phyloP scores from a whole-genome alignment of 352 stramenopile genomes.

The Globisporangium recalcitrans region DNA sequence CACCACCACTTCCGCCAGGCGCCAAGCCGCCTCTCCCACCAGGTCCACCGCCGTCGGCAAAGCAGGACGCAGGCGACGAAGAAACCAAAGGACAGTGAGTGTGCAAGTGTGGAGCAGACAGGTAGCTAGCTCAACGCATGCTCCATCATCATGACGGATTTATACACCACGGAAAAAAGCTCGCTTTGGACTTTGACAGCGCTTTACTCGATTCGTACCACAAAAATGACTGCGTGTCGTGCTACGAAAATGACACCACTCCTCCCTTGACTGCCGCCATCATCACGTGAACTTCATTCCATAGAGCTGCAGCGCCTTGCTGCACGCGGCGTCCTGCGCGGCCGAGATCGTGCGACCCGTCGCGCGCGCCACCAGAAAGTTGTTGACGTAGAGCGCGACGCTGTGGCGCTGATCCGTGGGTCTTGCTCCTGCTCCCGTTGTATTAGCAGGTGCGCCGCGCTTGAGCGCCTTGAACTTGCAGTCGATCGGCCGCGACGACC shows the following conservation, averaged over 20 bases:
- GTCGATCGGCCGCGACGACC: slow-evolving; percentile 23
- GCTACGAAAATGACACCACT: not conserved
- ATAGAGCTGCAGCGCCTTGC: slow-evolving; percentile 56
- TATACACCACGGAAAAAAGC: not conserved
- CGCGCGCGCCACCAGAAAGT: slow-evolving; percentile 49
- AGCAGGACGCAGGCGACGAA: slow-evolving; percentile 23
- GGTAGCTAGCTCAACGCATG: not conserved
- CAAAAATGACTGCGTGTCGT: not conserved
- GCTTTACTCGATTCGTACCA: not conserved
- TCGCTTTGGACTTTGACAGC: not conserved
- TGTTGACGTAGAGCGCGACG: slow-evolving; percentile 67
- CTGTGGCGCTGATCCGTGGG: slow-evolving; percentile 32
- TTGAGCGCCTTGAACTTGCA: slow-evolving; percentile 54
- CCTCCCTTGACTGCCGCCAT: slow-evolving; percentile 6
- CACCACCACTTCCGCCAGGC: slow-evolving; percentile 44
- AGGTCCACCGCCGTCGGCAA: slow-evolving; percentile 38
- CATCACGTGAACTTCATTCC: slow-evolving; percentile 45
- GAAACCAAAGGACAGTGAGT: slow-evolving; percentile 21
- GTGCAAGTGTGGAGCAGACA: not conserved
- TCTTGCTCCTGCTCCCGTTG: not conserved
- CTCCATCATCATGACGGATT: not conserved
- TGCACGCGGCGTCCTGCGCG: slow-evolving; percentile 68
- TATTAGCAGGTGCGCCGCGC: not conserved
- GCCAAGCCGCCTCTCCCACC: slow-evolving; percentile 60
- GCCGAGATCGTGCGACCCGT: slow-evolving; percentile 60